Percentiles rank a stretch among this genome's conserved stretches.
These are phyloP conservation scores for Cucumis melo DNA, from an alignment of 306 rosid species.

Conservation along the genomic window DNA sequence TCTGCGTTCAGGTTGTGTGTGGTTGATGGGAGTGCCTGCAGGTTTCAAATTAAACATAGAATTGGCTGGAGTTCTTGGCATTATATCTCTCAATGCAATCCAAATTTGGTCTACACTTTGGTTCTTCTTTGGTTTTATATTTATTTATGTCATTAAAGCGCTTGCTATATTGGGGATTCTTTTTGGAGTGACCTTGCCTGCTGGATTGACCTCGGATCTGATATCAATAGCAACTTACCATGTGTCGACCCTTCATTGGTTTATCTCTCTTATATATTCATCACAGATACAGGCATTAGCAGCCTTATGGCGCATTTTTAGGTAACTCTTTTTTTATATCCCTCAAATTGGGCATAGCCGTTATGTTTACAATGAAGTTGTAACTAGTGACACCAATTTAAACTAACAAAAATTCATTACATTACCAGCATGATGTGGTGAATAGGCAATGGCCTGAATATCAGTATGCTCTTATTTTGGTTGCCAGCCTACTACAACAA, in stretches of 20 bases:
- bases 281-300: constrained; percentile 78
- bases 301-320: constrained; percentile 92
- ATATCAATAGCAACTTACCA: constrained; percentile 53
- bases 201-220: constrained; percentile 61
- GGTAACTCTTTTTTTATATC: constrained; percentile 24
- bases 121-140: constrained; percentile 48
- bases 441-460: not conserved
- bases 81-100: constrained; percentile 69
- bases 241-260: constrained; percentile 71
- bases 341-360: not conserved
- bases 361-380: not conserved
- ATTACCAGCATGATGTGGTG: not conserved
- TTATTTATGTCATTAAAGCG: constrained; percentile 40
- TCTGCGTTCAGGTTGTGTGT: constrained; percentile 83
- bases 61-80: constrained; percentile 73
- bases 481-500: not conserved
- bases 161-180: constrained; percentile 66
- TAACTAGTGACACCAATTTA: not conserved
- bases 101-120: constrained; percentile 94
- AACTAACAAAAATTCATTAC: not conserved
- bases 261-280: constrained; percentile 73
- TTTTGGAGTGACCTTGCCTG: constrained; percentile 67
- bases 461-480: not conserved
- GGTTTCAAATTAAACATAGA: constrained; percentile 92
- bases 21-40: constrained; percentile 97